Conservation (phyloP, 2,329 filamentous ascomycete genomes). For the Bipolaris victoriae region DNA sequence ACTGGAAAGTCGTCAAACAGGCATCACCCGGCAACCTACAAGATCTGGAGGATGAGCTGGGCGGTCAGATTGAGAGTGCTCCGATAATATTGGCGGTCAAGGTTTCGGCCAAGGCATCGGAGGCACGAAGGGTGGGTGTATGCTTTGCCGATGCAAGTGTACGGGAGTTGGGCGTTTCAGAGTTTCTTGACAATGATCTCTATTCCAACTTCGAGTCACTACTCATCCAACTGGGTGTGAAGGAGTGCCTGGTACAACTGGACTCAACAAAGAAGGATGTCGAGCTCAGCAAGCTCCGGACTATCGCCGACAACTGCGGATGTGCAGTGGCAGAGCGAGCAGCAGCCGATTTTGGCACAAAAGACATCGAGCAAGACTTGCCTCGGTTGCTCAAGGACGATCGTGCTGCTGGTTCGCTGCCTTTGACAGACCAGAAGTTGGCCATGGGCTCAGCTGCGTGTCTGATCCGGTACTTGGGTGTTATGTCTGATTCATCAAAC, state of each 20-base stretch:
- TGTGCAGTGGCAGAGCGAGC: conserved; percentile 86
- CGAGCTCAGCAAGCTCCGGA: conserved; percentile 83
- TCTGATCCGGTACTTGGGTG: conserved; percentile 90
- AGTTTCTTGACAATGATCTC: conserved; percentile 98
- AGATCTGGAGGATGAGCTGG: conserved; percentile 94
- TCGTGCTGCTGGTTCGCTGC: conserved; percentile 73
- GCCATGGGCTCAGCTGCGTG: conserved; percentile 95
- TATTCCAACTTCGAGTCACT: conserved; percentile 98
- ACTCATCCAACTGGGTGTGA: conserved; percentile 93
- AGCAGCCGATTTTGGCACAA: conserved; percentile 77
- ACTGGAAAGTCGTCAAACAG: conserved; percentile 88
- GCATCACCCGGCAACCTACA: conserved; percentile 96
- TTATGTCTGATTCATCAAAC: conserved; percentile 89
- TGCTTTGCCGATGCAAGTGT: conserved; percentile 98
- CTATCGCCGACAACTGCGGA: conserved; percentile 91
- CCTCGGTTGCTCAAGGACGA: conserved; percentile 88
- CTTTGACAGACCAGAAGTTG: conserved; percentile 90
- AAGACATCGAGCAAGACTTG: conserved; percentile 95
- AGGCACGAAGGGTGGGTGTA: conserved; percentile 86
- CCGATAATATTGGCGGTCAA: conserved; percentile 97
- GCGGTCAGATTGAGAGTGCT: conserved; percentile 81
- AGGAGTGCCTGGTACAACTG: conserved; percentile 85
- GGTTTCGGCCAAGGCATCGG: conserved; percentile 82
- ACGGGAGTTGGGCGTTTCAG: conserved; percentile 91
- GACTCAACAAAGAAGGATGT: conserved; percentile 83